These are phyloP conservation scores for Yarrowia sp. DNA, from an alignment of 805 yeast species.

Conservation along the genomic window DNA sequence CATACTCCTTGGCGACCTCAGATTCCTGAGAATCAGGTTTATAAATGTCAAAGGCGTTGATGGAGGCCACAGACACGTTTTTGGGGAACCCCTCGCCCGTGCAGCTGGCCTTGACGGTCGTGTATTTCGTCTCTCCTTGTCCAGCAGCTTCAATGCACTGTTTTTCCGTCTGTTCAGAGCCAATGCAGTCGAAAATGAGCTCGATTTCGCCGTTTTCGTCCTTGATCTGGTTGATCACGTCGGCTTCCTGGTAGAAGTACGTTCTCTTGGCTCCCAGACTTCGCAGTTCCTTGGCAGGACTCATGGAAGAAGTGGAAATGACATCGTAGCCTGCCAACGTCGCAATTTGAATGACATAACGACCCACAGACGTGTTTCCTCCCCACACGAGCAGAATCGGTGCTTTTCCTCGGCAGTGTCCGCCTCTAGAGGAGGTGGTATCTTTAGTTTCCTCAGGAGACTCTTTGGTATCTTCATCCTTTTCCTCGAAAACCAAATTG, in stretches of 20 bases:
- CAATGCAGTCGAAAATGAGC: conserved; percentile 23
- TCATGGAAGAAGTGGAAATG: conserved; percentile 19
- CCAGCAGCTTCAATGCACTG: conserved; percentile 24
- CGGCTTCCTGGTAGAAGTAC: conserved; percentile 16
- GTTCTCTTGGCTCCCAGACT: conserved; percentile 15
- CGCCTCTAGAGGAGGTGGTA: not conserved
- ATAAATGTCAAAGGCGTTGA: conserved; percentile 10
- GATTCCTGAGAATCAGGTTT: not conserved
- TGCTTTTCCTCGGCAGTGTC: not conserved
- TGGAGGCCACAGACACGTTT: not conserved
- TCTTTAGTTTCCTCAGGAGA: not conserved
- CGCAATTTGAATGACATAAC: conserved; percentile 10
- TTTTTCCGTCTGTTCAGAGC: not conserved
- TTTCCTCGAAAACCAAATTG: not conserved
- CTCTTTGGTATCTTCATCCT: not conserved
- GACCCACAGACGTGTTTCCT: conserved; percentile 30
- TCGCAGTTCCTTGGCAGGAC: conserved; percentile 19
- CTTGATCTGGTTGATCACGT: conserved; percentile 19
- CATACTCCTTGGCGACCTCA: not conserved
- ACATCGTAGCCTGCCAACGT: conserved; percentile 9
- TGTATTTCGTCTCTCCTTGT: not conserved
- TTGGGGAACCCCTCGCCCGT: not conserved
- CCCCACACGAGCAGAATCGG: conserved; percentile 19
- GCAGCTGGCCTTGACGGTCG: conserved; percentile 12
- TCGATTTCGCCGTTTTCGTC: conserved; percentile 28